A percentile compares a stretch with the other conserved stretches of the same genome.
Evolutionary conservation across 768 basidiomycete species (phyloP).

Genomic region (Collybiopsis luxurians): DNA sequence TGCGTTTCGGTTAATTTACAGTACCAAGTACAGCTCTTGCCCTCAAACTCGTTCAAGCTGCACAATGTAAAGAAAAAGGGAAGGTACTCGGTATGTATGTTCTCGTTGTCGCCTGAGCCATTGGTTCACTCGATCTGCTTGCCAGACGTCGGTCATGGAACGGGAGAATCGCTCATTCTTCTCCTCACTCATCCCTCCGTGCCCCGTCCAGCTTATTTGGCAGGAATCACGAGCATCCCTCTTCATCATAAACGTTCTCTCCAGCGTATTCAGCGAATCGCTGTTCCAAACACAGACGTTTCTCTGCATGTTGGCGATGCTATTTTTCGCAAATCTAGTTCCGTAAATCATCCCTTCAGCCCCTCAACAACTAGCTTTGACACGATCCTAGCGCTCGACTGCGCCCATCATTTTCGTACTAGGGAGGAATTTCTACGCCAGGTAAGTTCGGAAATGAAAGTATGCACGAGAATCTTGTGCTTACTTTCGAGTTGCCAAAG

Average conservation of each 20-base stretch:
- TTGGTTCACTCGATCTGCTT: neutral
- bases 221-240: slow-evolving; percentile 56
- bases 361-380: slow-evolving; percentile 35
- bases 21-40: slow-evolving; percentile 40
- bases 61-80: slow-evolving; percentile 36
- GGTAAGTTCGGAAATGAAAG: neutral
- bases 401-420: slow-evolving; percentile 65
- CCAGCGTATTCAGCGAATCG: slow-evolving; percentile 33
- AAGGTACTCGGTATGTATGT: slow-evolving; percentile 48
- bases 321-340: slow-evolving; percentile 28
- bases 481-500: too few species aligned
- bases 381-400: slow-evolving; percentile 60
- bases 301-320: slow-evolving; percentile 50
- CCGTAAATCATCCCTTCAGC: slow-evolving; percentile 41
- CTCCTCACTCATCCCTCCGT: slow-evolving; percentile 44
- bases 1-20: too few species aligned
- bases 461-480: too few species aligned
- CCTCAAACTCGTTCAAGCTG: slow-evolving; percentile 43
- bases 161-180: slow-evolving; percentile 62
- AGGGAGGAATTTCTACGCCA: slow-evolving; percentile 52
- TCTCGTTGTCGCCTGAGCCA: neutral
- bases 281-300: slow-evolving; percentile 25
- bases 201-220: slow-evolving; percentile 44
- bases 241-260: slow-evolving; percentile 46
- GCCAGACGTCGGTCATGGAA: slow-evolving; percentile 66